A percentile compares a stretch with the other conserved stretches of the same genome.
phyloP scores from a whole-genome alignment of 257 asterid genomes.

The Salvia splendens region DNA sequence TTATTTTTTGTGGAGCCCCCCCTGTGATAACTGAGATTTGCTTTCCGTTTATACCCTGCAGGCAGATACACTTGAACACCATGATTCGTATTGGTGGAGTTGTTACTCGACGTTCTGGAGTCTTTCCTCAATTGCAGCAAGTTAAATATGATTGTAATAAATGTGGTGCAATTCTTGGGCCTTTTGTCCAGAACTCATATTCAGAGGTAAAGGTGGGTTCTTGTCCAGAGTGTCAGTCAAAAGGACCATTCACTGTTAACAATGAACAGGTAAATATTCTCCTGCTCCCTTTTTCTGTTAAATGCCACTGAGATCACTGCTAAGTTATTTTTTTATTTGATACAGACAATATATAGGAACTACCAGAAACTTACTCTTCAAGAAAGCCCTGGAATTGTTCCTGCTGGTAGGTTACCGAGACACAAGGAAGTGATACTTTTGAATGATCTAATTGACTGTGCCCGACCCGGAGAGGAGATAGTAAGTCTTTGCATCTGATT shows the following conservation, averaged over 20 bases:
- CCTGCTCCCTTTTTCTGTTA: constrained; percentile 9
- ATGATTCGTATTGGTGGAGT: constrained; percentile 98
- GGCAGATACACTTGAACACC: constrained; percentile 98
- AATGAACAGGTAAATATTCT: constrained; percentile 76
- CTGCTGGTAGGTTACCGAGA: constrained; percentile 99
- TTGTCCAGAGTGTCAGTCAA: constrained; percentile 94
- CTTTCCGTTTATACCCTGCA: constrained; percentile 37
- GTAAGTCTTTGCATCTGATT: constrained; percentile 40
- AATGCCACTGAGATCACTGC: constrained; percentile 10
- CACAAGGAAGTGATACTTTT: constrained; percentile 95
- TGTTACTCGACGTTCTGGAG: constrained; percentile 96
- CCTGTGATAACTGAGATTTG: constrained; percentile 9
- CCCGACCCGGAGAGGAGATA: constrained; percentile 99
- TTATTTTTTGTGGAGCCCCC: neutral
- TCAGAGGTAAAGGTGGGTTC: constrained; percentile 99
- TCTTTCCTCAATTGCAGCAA: constrained; percentile 96
- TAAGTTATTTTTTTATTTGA: constrained; percentile 27
- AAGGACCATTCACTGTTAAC: constrained; percentile 93
- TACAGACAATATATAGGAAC: constrained; percentile 92
- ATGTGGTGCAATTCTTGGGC: constrained; percentile 91
- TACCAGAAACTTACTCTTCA: constrained; percentile 96
- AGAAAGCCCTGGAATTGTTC: constrained; percentile 99
- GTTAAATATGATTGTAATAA: constrained; percentile 90
- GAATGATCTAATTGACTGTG: constrained; percentile 99
- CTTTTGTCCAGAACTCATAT: constrained; percentile 95